Evolutionary conservation across 129 eudicot genomes (phyloP).

Genomic region (Tagetes erecta): DNA sequence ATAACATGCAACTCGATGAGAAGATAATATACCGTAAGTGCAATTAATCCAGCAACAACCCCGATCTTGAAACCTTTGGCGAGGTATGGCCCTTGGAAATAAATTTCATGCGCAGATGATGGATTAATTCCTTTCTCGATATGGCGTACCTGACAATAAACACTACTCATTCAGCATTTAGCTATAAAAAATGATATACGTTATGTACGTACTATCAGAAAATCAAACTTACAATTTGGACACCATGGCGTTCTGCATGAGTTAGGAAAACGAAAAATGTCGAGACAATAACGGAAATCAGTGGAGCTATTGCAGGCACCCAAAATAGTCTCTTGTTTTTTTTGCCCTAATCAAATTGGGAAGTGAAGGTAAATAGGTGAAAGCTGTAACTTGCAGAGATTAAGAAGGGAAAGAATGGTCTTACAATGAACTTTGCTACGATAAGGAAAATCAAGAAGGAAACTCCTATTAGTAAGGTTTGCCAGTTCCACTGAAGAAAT

Average conservation of each 20-base stretch:
- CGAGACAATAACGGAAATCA: conserved; percentile 65
- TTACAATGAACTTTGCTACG: conserved; percentile 65
- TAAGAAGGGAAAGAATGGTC: conserved; percentile 23
- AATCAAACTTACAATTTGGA: conserved; percentile 53
- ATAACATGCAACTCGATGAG: neutral
- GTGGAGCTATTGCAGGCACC: conserved; percentile 78
- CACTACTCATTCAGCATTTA: neutral
- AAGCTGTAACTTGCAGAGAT: conserved; percentile 34
- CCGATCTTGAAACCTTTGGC: conserved; percentile 66
- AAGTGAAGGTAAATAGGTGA: neutral
- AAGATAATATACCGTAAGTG: conserved; percentile 37
- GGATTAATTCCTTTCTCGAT: conserved; percentile 62
- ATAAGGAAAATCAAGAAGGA: conserved; percentile 66
- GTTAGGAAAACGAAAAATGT: conserved; percentile 68
- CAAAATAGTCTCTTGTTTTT: conserved; percentile 64
- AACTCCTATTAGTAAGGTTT: conserved; percentile 63
- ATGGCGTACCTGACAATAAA: conserved; percentile 47
- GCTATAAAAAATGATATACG: neutral
- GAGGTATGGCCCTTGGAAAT: conserved; percentile 50
- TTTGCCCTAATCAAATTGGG: conserved; percentile 43
- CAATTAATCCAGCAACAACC: conserved; percentile 61
- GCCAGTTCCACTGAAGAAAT: conserved; percentile 74
- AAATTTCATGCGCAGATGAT: conserved; percentile 40
- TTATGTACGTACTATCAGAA: neutral
- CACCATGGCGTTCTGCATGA: conserved; percentile 59